Evolutionary conservation across 2,329 filamentous ascomycete genomes (phyloP).

Genomic region (Colletotrichum sp.): DNA sequence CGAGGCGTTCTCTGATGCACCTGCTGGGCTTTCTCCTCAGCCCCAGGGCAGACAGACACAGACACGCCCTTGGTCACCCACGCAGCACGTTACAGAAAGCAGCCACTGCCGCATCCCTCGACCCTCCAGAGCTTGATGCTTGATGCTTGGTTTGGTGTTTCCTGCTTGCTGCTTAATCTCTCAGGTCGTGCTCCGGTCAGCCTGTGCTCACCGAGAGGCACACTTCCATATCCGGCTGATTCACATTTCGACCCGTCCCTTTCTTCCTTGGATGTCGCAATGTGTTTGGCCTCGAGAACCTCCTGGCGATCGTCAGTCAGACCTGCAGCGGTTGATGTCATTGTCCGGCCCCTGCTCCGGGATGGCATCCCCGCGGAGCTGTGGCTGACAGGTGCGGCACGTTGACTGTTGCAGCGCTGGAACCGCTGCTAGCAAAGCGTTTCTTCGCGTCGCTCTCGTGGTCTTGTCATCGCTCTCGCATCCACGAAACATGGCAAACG

Average conservation of each 20-base stretch:
- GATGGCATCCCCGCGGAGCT: neutral
- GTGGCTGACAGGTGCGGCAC: neutral
- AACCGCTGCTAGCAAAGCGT: neutral
- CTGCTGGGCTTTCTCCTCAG: conserved; percentile 19
- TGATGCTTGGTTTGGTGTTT: neutral
- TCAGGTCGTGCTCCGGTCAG: neutral
- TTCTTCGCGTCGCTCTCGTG: neutral
- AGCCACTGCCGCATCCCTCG: neutral
- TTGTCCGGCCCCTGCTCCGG: neutral
- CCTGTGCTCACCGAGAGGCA: conserved; percentile 6
- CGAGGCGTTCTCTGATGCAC: conserved; percentile 10
- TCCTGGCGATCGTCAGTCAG: neutral
- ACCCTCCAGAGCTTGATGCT: neutral
- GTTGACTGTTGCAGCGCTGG: neutral
- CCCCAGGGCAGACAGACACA: conserved; percentile 5
- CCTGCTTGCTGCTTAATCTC: neutral
- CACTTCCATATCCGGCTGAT: neutral
- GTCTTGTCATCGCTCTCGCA: neutral
- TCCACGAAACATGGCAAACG: neutral
- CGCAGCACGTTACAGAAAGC: neutral
- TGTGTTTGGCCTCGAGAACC: neutral
- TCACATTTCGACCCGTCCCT: neutral
- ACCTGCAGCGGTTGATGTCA: conserved; percentile 15
- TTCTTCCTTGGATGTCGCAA: neutral
- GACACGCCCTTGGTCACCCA: neutral